Evolutionary conservation across 2,329 filamentous ascomycete species (phyloP).

Genomic region (Madurella fahalii): DNA sequence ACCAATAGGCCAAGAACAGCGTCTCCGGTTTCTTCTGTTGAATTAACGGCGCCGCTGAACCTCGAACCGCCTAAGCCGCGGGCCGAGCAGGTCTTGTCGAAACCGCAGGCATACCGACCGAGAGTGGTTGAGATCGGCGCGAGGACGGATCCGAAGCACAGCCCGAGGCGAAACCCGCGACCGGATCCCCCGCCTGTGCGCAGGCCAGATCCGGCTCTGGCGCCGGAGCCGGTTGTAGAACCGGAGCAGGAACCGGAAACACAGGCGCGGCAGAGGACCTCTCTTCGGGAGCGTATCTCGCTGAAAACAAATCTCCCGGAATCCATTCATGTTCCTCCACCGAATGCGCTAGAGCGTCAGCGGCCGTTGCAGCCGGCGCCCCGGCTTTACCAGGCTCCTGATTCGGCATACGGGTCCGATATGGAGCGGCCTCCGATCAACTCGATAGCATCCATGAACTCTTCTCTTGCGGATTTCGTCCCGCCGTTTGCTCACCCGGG

Average conservation of each 20-base stretch:
- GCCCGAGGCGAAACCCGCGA: not conserved
- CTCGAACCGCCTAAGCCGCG: constrained; percentile 12
- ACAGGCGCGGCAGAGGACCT: constrained; percentile 36
- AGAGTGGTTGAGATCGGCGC: constrained; percentile 22
- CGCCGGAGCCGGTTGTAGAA: constrained; percentile 14
- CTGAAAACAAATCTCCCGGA: constrained; percentile 49
- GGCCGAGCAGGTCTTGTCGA: constrained; percentile 14
- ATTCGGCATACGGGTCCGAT: constrained; percentile 48
- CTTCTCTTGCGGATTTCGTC: constrained; percentile 32
- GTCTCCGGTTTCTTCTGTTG: constrained; percentile 13
- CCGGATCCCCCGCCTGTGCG: not conserved
- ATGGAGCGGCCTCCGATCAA: constrained; percentile 39
- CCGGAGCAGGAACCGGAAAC: constrained; percentile 6
- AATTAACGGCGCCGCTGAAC: constrained; percentile 11
- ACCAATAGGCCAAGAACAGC: not conserved
- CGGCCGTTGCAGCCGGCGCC: constrained; percentile 30
- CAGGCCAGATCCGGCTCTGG: constrained; percentile 12
- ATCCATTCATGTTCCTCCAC: constrained; percentile 51
- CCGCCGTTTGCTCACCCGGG: constrained; percentile 36
- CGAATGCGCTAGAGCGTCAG: constrained; percentile 34
- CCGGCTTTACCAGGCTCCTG: constrained; percentile 35
- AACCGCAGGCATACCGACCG: constrained; percentile 16
- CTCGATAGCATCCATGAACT: constrained; percentile 32
- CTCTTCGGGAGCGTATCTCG: constrained; percentile 52
- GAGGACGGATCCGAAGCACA: constrained; percentile 9